Evolutionary conservation across 2,329 filamentous ascomycete species (phyloP).

Genomic region (Apiospora arundinis): DNA sequence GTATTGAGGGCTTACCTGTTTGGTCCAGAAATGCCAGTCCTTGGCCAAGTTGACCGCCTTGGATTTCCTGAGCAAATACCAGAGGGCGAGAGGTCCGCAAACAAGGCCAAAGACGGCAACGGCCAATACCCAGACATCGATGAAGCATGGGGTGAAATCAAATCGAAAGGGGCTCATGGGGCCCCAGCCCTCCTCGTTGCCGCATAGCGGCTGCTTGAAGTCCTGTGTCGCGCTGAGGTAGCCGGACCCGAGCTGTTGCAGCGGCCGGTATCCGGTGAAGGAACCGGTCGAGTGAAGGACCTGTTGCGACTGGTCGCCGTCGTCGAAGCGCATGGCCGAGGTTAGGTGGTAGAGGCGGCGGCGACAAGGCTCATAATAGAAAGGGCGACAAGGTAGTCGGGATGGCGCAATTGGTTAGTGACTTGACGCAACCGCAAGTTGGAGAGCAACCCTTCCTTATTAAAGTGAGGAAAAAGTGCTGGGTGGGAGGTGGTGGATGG

Average conservation of each 20-base stretch:
- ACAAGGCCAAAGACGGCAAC: slow-evolving; percentile 83
- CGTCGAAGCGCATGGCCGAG: slow-evolving; percentile 45
- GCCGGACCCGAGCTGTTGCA: slow-evolving; percentile 56
- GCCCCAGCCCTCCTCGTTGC: slow-evolving; percentile 93
- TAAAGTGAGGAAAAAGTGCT: neutral
- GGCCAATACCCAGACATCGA: slow-evolving; percentile 84
- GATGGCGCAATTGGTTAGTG: slow-evolving; percentile 37
- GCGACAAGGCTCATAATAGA: slow-evolving; percentile 39
- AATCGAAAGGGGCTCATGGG: slow-evolving; percentile 86
- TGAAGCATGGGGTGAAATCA: slow-evolving; percentile 97
- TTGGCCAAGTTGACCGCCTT: slow-evolving; percentile 71
- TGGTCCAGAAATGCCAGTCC: slow-evolving; percentile 92
- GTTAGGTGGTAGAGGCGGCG: slow-evolving; percentile 26
- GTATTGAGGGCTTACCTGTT: slow-evolving; percentile 68
- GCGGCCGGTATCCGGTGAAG: slow-evolving; percentile 62
- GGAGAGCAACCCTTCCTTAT: neutral
- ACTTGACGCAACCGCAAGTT: slow-evolving; percentile 32
- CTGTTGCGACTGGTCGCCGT: slow-evolving; percentile 49
- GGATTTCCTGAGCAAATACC: slow-evolving; percentile 77
- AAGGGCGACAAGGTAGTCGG: slow-evolving; percentile 22
- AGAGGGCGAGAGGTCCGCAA: slow-evolving; percentile 77
- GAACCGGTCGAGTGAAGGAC: slow-evolving; percentile 63
- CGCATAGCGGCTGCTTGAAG: slow-evolving; percentile 77
- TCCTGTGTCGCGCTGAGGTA: slow-evolving; percentile 63
- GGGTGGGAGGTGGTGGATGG: neutral